These are phyloP conservation scores for Calonectria ilicicola DNA, from an alignment of 2,329 filamentous ascomycete species.

Conservation along the genomic window DNA sequence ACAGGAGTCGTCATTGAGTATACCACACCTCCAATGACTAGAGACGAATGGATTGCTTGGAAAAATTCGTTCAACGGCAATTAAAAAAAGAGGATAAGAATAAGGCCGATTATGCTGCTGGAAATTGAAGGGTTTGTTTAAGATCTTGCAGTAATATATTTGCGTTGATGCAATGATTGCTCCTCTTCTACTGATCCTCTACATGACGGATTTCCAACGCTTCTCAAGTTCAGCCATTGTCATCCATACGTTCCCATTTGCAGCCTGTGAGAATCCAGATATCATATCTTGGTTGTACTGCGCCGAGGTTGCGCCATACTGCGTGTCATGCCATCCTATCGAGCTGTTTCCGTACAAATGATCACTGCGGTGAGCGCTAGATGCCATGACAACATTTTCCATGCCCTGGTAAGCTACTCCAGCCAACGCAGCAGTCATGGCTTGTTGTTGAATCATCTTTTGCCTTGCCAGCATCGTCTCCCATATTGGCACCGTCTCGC, in stretches of 20 bases:
- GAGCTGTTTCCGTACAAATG: not conserved
- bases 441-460: not conserved
- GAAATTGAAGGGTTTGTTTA: no score
- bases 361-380: not conserved
- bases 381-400: not conserved
- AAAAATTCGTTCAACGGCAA: no score
- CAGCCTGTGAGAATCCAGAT: not conserved
- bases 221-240: not conserved
- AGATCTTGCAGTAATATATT: no score
- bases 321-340: constrained; percentile 2
- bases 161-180: no score
- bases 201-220: not conserved
- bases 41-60: no score
- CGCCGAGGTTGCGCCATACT: not conserved
- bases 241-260: not conserved
- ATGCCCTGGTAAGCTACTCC: not conserved
- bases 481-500: not conserved
- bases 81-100: no score
- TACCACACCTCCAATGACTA: no score
- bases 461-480: not conserved
- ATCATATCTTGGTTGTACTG: constrained; percentile 4
- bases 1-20: no score
- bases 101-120: no score
- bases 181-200: not conserved
- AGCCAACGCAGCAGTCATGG: not conserved